A percentile compares a stretch with the other conserved stretches of the same genome.
Evolutionary conservation across 768 basidiomycete species (phyloP).

Genomic region (Jaapia argillacea): DNA sequence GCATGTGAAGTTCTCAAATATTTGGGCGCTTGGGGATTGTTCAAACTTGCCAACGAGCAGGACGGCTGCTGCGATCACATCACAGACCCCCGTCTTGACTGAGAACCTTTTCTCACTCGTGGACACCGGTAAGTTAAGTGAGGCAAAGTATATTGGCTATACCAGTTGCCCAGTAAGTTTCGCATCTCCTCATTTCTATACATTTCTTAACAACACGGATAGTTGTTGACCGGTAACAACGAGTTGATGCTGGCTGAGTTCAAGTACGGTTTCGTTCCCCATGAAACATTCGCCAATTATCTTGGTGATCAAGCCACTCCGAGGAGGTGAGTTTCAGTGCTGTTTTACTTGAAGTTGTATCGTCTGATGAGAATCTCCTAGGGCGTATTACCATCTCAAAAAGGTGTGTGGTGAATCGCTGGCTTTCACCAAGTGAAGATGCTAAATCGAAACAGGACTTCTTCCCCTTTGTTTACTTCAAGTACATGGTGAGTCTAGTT

Average conservation of each 20-base stretch:
- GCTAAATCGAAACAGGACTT: slow-evolving; percentile 20
- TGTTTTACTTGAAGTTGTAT: slow-evolving; percentile 21
- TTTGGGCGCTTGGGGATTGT: slow-evolving; percentile 90
- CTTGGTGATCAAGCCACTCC: slow-evolving; percentile 71
- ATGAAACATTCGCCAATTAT: slow-evolving; percentile 69
- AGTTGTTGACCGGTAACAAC: slow-evolving; percentile 78
- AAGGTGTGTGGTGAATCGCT: slow-evolving; percentile 34
- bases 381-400: slow-evolving; percentile 81
- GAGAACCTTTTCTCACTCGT: slow-evolving; percentile 79
- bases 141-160: slow-evolving; percentile 79
- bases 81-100: slow-evolving; percentile 81
- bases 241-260: slow-evolving; percentile 87
- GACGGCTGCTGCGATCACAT: slow-evolving; percentile 90
- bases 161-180: slow-evolving; percentile 76
- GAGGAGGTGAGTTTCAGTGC: slow-evolving; percentile 47
- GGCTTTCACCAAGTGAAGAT: background rate
- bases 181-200: too few species aligned
- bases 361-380: slow-evolving; percentile 38
- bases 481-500: slow-evolving; percentile 56
- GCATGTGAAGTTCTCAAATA: slow-evolving; percentile 74
- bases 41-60: slow-evolving; percentile 90
- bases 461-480: slow-evolving; percentile 76
- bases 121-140: slow-evolving; percentile 58
- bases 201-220: too few species aligned
- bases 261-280: slow-evolving; percentile 82